These are phyloP conservation scores for Forsythia suspensa DNA, from an alignment of 257 asterid genomes.

Conservation along the genomic window DNA sequence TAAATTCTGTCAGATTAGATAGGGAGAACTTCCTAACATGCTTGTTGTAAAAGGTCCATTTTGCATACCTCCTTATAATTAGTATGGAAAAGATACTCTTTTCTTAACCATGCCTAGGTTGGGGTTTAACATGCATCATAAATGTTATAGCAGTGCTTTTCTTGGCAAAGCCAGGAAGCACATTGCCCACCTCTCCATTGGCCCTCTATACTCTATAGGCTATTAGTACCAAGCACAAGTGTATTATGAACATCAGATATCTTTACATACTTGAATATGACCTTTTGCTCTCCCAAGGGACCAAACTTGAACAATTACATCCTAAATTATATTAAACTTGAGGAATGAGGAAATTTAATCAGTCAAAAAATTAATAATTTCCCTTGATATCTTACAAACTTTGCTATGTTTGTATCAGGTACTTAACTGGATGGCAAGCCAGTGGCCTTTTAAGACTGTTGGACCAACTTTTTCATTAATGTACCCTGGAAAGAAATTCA, in stretches of 20 bases:
- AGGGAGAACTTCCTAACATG: no score
- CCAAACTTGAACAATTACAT: neutral
- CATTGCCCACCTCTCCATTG: neutral
- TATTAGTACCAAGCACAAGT: no score
- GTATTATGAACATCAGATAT: neutral
- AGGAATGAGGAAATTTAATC: neutral
- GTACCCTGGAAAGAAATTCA: neutral
- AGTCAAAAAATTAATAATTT: neutral
- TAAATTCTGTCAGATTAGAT: no score
- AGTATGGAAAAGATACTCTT: no score
- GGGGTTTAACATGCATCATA: no score
- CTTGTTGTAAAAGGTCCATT: no score
- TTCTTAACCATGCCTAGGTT: no score
- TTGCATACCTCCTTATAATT: no score
- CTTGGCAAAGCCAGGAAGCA: neutral
- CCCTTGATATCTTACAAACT: neutral
- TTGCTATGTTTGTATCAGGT: neutral
- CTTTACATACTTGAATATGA: neutral
- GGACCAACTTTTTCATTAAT: conserved; percentile 26
- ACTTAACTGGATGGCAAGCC: conserved; percentile 18
- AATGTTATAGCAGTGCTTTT: no score
- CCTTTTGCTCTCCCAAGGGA: neutral
- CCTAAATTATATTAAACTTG: neutral
- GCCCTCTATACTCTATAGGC: no score
- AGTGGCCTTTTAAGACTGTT: conserved; percentile 32